Evolutionary conservation across 352 stramenopile genomes (phyloP).

Genomic region (Phytophthora tubulina): DNA sequence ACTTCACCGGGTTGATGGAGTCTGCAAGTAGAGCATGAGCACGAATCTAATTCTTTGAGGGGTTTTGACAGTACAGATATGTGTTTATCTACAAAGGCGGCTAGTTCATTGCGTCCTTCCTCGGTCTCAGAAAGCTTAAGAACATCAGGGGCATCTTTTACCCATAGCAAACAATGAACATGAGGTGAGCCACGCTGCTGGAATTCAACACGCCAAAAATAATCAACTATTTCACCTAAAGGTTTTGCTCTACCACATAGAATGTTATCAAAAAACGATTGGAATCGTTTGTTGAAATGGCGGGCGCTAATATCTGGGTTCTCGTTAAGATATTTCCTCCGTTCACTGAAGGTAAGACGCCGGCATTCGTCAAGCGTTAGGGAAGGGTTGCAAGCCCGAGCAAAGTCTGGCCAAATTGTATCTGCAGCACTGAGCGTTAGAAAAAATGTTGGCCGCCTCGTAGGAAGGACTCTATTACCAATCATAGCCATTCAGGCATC

Average conservation of each 20-base stretch:
- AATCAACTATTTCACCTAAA: background rate
- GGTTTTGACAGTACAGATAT: constrained; percentile 15
- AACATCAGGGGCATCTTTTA: constrained; percentile 6
- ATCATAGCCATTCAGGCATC: no score
- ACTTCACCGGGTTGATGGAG: background rate
- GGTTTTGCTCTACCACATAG: constrained; percentile 1
- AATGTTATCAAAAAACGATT: constrained; percentile 11
- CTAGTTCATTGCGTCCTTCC: background rate
- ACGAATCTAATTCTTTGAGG: background rate
- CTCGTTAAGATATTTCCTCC: constrained; percentile 1
- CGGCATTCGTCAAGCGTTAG: constrained; percentile 5
- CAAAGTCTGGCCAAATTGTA: constrained; percentile 39
- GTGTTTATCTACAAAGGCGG: constrained; percentile 2
- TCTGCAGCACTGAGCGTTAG: constrained; percentile 31
- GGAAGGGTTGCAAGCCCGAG: constrained; percentile 21
- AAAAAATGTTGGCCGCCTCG: no score
- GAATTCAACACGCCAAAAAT: constrained; percentile 16
- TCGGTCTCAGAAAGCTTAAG: constrained; percentile 1
- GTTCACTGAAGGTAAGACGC: background rate
- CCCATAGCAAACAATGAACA: constrained; percentile 4
- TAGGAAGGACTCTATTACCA: no score
- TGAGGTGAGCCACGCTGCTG: background rate
- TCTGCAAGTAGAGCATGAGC: background rate
- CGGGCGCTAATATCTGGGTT: constrained; percentile 6
- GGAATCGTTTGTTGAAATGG: constrained; percentile 10